These are phyloP conservation scores for Boletus reticulatus DNA, from an alignment of 768 basidiomycete genomes.

Conservation along the genomic window DNA sequence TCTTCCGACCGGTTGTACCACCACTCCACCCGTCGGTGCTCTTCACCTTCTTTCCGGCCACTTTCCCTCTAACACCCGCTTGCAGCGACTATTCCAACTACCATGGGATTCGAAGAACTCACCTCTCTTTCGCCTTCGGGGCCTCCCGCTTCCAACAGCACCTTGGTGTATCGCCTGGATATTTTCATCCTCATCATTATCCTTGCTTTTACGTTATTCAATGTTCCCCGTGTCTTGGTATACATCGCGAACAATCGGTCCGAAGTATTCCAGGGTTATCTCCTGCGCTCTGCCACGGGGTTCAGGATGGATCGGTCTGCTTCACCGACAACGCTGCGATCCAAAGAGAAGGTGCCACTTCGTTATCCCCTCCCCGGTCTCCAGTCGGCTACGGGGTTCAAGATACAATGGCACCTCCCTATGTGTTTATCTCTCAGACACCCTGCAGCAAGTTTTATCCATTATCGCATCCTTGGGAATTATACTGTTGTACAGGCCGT, in stretches of 20 bases:
- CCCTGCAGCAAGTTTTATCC: constrained; percentile 40
- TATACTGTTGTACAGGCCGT: constrained; percentile 50
- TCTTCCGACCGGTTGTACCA: too few species aligned
- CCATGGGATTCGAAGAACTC: constrained; percentile 6
- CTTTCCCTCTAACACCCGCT: background rate
- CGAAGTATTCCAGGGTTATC: constrained; percentile 49
- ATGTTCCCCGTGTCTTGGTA: constrained; percentile 47
- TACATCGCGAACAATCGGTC: constrained; percentile 46
- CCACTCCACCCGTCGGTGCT: background rate
- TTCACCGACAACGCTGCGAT: background rate
- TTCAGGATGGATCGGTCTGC: background rate
- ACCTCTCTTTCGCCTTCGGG: too few species aligned
- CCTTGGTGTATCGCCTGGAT: constrained; percentile 37
- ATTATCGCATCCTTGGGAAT: constrained; percentile 41
- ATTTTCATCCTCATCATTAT: constrained; percentile 43
- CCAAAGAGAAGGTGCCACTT: background rate
- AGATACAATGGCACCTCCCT: constrained; percentile 31
- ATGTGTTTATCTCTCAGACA: constrained; percentile 42
- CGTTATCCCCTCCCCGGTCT: background rate
- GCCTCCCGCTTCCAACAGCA: too few species aligned
- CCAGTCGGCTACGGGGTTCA: background rate
- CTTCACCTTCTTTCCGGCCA: background rate
- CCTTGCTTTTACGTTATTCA: constrained; percentile 38
- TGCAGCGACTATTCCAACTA: background rate
- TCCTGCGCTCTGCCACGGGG: constrained; percentile 34